phyloP scores from a whole-genome alignment of 1,284 basidiomycete genomes.

The Singerocomus rubriflavus region DNA sequence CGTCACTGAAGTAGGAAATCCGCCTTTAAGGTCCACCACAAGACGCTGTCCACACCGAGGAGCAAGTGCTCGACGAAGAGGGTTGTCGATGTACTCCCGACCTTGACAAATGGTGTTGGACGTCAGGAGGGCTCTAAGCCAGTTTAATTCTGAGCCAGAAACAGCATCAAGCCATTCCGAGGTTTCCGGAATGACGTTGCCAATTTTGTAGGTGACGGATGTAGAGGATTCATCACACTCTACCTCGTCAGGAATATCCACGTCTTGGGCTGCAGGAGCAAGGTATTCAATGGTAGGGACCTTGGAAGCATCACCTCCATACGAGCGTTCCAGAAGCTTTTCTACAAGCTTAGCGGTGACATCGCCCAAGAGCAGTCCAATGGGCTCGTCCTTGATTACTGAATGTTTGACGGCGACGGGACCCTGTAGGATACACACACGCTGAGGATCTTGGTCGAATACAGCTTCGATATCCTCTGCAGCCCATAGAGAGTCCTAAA shows the following conservation, averaged over 20 bases:
- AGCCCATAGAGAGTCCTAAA: slow-evolving; percentile 94
- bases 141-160: slow-evolving; percentile 77
- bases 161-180: slow-evolving; percentile 83
- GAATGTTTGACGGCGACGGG: slow-evolving; percentile 92
- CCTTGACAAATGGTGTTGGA: slow-evolving; percentile 86
- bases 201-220: slow-evolving; percentile 58
- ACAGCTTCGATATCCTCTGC: slow-evolving; percentile 98
- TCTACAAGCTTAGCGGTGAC: slow-evolving; percentile 78
- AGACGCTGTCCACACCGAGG: slow-evolving; percentile 82
- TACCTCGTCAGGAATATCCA: slow-evolving; percentile 47
- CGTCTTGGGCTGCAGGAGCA: slow-evolving; percentile 48
- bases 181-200: slow-evolving; percentile 52
- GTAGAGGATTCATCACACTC: slow-evolving; percentile 44
- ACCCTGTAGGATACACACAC: slow-evolving; percentile 96
- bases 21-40: slow-evolving; percentile 50
- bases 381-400: slow-evolving; percentile 87
- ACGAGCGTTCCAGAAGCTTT: slow-evolving; percentile 80
- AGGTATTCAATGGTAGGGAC: slow-evolving; percentile 90
- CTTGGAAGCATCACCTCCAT: slow-evolving; percentile 73
- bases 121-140: slow-evolving; percentile 85
- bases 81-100: slow-evolving; percentile 82
- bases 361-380: slow-evolving; percentile 88
- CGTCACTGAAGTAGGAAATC: slow-evolving; percentile 53
- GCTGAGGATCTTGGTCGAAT: slow-evolving; percentile 96
- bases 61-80: slow-evolving; percentile 81